Conservation (phyloP, 495 filamentous ascomycete genomes). For the Annulohypoxylon stygium region DNA sequence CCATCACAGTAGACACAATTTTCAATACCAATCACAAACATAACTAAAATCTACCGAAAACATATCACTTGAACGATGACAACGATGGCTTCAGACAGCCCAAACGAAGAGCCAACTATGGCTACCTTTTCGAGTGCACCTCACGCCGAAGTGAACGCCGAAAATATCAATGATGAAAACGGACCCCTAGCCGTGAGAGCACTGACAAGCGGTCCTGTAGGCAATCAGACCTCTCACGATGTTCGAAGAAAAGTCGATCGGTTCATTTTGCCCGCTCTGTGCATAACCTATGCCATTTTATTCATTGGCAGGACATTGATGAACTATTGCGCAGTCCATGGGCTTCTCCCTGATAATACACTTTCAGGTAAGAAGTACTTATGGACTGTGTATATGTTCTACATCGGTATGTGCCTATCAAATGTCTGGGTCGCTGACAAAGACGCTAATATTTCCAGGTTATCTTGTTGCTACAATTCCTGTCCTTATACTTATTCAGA, state of each 20-base stretch:
- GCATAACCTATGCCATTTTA: constrained; percentile 40
- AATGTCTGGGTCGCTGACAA: not conserved
- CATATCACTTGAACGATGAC: not conserved
- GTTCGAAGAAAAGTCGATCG: constrained; percentile 48
- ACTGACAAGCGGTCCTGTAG: constrained; percentile 35
- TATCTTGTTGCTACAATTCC: constrained; percentile 63
- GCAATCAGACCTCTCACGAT: constrained; percentile 35
- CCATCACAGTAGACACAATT: not conserved
- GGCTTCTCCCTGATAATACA: constrained; percentile 41
- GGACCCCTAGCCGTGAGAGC: constrained; percentile 39
- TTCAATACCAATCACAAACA: not conserved
- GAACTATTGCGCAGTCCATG: constrained; percentile 40
- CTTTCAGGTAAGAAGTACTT: constrained; percentile 62
- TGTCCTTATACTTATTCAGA: constrained; percentile 63
- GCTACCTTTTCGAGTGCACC: not conserved
- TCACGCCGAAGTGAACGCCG: constrained; percentile 15
- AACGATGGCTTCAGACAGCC: constrained; percentile 22
- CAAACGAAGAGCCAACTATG: not conserved
- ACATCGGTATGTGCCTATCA: constrained; percentile 39
- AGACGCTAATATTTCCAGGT: constrained; percentile 26
- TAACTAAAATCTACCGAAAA: not conserved
- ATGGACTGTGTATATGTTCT: constrained; percentile 57
- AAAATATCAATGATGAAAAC: constrained; percentile 30
- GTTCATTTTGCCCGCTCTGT: constrained; percentile 43
- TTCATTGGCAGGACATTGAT: constrained; percentile 43